These are phyloP conservation scores for Euphorbia tirucalli DNA, from an alignment of 345 rosid genomes.

Conservation along the genomic window DNA sequence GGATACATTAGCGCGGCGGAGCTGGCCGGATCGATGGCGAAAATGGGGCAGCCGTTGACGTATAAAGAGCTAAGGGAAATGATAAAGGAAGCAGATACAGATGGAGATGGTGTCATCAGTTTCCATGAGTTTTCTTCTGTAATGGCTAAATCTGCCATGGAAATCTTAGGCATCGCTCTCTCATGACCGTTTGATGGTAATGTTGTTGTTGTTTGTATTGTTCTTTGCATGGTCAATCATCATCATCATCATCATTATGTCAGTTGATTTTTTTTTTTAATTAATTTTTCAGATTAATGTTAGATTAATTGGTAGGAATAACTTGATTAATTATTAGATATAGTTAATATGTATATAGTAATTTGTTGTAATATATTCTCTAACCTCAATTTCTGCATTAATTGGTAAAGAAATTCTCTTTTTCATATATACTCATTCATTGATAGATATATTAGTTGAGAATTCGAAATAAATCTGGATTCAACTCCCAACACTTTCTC, in stretches of 20 bases:
- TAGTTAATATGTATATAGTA: too few relatives aligned
- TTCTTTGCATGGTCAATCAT: not conserved
- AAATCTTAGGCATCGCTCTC: slow-evolving; percentile 42
- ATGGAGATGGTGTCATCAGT: slow-evolving; percentile 80
- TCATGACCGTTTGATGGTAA: slow-evolving; percentile 24
- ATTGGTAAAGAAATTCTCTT: too few relatives aligned
- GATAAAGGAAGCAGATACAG: slow-evolving; percentile 73
- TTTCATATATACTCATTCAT: too few relatives aligned
- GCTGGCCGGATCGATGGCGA: slow-evolving; percentile 79
- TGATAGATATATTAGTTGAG: too few relatives aligned
- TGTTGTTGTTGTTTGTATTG: not conserved
- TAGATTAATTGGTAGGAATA: not conserved
- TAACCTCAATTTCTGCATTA: too few relatives aligned
- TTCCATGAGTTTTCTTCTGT: slow-evolving; percentile 68
- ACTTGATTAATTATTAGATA: not conserved
- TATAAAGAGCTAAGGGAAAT: slow-evolving; percentile 68
- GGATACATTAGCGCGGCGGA: slow-evolving; percentile 80
- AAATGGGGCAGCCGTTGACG: slow-evolving; percentile 83
- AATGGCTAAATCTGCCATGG: slow-evolving; percentile 65
- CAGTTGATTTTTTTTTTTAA: not conserved
- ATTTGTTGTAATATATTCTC: too few relatives aligned
- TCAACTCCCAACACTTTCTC: too few relatives aligned
- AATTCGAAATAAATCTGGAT: too few relatives aligned
- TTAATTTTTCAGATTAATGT: not conserved
- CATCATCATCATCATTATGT: not conserved